A percentile compares a stretch with the other conserved stretches of the same genome.
Evolutionary conservation across 2,329 filamentous ascomycete species (phyloP).

Genomic region (Golovinomyces cichoracearum): DNA sequence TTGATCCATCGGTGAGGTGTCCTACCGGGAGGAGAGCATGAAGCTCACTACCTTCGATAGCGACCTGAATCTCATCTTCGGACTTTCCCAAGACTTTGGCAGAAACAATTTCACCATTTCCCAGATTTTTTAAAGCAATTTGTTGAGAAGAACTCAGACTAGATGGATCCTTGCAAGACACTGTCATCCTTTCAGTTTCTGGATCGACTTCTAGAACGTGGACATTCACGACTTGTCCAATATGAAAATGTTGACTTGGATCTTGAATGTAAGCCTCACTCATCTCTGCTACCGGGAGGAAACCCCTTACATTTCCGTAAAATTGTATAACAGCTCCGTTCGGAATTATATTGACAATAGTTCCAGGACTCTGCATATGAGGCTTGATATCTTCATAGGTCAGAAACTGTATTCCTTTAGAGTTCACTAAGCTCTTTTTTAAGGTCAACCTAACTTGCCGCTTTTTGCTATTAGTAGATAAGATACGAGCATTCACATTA

Average conservation of each 20-base stretch:
- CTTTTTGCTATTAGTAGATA: constrained; percentile 52
- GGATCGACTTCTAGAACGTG: constrained; percentile 61
- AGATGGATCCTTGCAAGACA: constrained; percentile 79
- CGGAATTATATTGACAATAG: constrained; percentile 53
- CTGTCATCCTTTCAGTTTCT: constrained; percentile 43
- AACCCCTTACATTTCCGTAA: constrained; percentile 60
- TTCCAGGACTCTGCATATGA: constrained; percentile 60
- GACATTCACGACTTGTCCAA: constrained; percentile 76
- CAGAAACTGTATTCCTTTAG: constrained; percentile 54
- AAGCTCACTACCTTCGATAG: constrained; percentile 45
- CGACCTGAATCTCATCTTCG: constrained; percentile 48
- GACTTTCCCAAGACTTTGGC: constrained; percentile 65
- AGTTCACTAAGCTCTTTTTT: constrained; percentile 87
- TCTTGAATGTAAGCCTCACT: constrained; percentile 88
- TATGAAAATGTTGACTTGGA: constrained; percentile 64
- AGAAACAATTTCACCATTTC: constrained; percentile 47
- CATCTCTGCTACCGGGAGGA: constrained; percentile 87
- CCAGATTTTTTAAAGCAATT: constrained; percentile 45
- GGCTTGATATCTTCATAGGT: constrained; percentile 47
- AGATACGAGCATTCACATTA: constrained; percentile 58
- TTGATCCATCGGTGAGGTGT: constrained; percentile 66
- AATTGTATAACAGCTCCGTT: constrained; percentile 79
- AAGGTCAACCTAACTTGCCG: constrained; percentile 64
- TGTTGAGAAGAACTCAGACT: constrained; percentile 52
- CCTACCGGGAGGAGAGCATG: constrained; percentile 52